Evolutionary conservation across 139 green algal species (phyloP), one percentile per base, ranked within the genome.

Genomic region (Deuterostichococcus epilithicus): DNA sequence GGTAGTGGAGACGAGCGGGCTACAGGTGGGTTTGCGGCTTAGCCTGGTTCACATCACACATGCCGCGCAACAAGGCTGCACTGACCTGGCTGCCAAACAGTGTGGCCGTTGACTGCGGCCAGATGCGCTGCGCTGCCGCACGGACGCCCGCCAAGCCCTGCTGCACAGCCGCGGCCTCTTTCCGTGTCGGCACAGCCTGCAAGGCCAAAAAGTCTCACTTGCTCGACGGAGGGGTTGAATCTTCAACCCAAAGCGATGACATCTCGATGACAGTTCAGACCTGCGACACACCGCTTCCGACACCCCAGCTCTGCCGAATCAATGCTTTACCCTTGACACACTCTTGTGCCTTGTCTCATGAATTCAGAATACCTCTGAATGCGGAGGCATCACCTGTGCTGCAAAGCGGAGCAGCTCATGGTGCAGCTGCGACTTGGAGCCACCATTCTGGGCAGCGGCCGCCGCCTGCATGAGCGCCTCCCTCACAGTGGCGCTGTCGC

Each of bases 31-130:
- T n/a, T n/a, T n/a, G n/a, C n/a, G n/a, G n/a, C n/a, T n/a, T n/a
- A n/a, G n/a, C n/a, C n/a, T n/a, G n/a, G n/a, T n/a, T 52, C 8
- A 8, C 42, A 23, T 8, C 42, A 52, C 13, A 13, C 42, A 52
- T 8, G 42, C 42, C 8, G 42, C 42, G 8, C 22, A 20, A 28
- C 70, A 47, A 73, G 5, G 44, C 77, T 42, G 5, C 18, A 36
- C 35, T 70, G 32, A 88, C 87, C 82, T 94, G 89, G 1, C 86
- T 92, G 26, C 91, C 91, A 74, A 95, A 95, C 28, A 94, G 83
- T n/a, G 83, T 79, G 4, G 87, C 84, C 3, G 75, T 72, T 4
- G 84, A 81, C 0, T 83, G 10, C 0, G 81, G 86, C 90, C 90
- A 95, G 15, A 94, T 68, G 13, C n/a, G 35, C 8, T 28, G 6